Base-by-base conservation (phyloP, 139 green algal species). In the Chlorella sp. region DNA sequence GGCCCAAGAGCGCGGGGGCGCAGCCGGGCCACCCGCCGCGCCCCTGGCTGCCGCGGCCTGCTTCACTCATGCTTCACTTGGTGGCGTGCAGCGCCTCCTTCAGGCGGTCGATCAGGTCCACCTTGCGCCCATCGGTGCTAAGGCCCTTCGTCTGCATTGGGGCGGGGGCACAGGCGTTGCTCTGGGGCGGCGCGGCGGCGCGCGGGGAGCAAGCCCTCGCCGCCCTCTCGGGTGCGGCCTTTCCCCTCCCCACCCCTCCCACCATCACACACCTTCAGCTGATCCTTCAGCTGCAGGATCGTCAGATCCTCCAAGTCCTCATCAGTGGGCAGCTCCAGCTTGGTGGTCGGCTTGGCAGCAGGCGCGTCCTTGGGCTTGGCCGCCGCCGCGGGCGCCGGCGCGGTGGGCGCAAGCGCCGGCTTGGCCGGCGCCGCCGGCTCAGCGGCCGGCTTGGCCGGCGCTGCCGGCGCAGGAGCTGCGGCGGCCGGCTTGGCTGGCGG, bases 91-190 rank as follows among this genome's bases (percentile, higher is more conserved):
- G 62, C 38, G 62, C 62, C 19, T 12, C 50, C 6, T 27, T 51
- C 29, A 81, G 27, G 2, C 75, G 65, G 31, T 53, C 75, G 25
- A 77, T 38, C 14, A 77, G 35, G 23, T 71, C 66, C 38, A 58
- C 29, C n/a, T 82, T 82, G 11, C 53, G 59, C 19, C 75, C 75
- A 36, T 33, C 43, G 42, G 63, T 73, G n/a, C 29, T 27, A 0
- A 79, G 27, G 1, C 59, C 59, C 29, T 40, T 72, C 27, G 61
- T 56, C 45, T 61, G 45, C 48, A 58, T 58, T 17, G 21, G 17
- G 17, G 21, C 48, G 48, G 17, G 48, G 48, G 21, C 48, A 58
- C 48, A n/a, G n/a, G n/a, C n/a, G n/a, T n/a, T n/a, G n/a, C n/a
- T n/a, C n/a, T n/a, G n/a, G n/a, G n/a, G n/a, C n/a, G n/a, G n/a